Evolutionary conservation across 768 basidiomycete genomes (phyloP), one percentile per base, ranked within the genome.

Genomic region (Crucibulum laeve): DNA sequence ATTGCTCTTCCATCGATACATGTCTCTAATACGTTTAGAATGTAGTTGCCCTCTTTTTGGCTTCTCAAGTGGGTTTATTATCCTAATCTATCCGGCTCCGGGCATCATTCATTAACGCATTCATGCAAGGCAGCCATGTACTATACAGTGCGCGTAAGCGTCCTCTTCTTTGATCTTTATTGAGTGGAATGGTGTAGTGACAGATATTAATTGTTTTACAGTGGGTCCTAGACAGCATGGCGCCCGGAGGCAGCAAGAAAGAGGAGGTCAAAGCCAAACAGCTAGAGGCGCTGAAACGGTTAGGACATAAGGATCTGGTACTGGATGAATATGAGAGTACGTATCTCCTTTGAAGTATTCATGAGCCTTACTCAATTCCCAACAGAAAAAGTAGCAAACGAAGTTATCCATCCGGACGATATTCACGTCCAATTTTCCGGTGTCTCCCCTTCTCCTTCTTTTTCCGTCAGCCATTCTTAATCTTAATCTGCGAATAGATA

Each of bases 351-450:
- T 26, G 18, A 23, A 32, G 28, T 39, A 25, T 25, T 44, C 13
- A 22, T n/a, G 25, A n/a, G 14, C 39, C 21, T 28, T 30, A 17
- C 30, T 14, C 11, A 11, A 21, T 17, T 48, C 41, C 14, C 13
- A 40, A 2, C 48, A 89, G 88, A 80, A 45, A 83, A 82, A 32
- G 91, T 97, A 44, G 91, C 95, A 3, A 87, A 85, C 28, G 94
- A 98, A 55, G 81, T 98, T 17, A 90, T 98, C 48, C 87, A 90
- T 53, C 90, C 91, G 2, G 90, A 93, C 59, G 89, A 94, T 55
- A 94, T 95, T 43, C 65, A 74, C 38, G 76, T 88, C 38, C 70
- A 69, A 17, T 94, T 94, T 60, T 62, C 74, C 18, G 91, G 91
- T 87, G 43, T 5, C 77, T 51, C 21, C 19, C 11, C 4, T 5